phyloP scores from a whole-genome alignment of 805 yeast species.

The Pichia membranifaciens region DNA sequence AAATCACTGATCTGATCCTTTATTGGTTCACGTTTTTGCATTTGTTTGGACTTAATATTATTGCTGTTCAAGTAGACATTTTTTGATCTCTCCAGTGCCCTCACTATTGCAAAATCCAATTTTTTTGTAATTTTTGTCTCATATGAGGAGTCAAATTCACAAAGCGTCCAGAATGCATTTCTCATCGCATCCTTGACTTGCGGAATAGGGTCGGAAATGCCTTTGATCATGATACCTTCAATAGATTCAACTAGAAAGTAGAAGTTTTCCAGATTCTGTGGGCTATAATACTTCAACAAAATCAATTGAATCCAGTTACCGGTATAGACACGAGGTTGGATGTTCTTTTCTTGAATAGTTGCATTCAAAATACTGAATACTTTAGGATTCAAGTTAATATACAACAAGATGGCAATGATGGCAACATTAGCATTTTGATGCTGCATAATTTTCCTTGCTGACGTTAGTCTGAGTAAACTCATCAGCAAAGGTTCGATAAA shows the following conservation, averaged over 20 bases:
- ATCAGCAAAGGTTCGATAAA: constrained; percentile 46
- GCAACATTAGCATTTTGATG: constrained; percentile 52
- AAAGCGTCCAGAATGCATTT: constrained; percentile 65
- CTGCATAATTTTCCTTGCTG: constrained; percentile 60
- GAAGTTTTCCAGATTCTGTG: constrained; percentile 25
- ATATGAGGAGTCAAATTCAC: constrained; percentile 45
- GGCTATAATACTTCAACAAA: constrained; percentile 42
- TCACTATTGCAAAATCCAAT: constrained; percentile 43
- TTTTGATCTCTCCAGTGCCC: constrained; percentile 59
- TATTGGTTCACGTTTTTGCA: not conserved
- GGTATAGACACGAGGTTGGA: constrained; percentile 63
- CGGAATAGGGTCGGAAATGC: constrained; percentile 75
- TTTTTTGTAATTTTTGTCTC: constrained; percentile 37
- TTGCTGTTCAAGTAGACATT: constrained; percentile 25
- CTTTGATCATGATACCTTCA: constrained; percentile 48
- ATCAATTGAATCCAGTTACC: constrained; percentile 65
- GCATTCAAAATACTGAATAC: constrained; percentile 42
- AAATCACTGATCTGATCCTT: not conserved
- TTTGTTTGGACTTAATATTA: not conserved
- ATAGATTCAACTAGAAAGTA: constrained; percentile 36
- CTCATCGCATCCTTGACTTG: constrained; percentile 73
- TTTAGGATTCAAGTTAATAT: constrained; percentile 49
- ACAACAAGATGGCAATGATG: constrained; percentile 47
- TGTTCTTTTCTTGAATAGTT: constrained; percentile 62
- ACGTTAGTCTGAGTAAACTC: constrained; percentile 45